These are phyloP conservation scores for Pichia insulana DNA, from an alignment of 805 yeast species.

Conservation along the genomic window DNA sequence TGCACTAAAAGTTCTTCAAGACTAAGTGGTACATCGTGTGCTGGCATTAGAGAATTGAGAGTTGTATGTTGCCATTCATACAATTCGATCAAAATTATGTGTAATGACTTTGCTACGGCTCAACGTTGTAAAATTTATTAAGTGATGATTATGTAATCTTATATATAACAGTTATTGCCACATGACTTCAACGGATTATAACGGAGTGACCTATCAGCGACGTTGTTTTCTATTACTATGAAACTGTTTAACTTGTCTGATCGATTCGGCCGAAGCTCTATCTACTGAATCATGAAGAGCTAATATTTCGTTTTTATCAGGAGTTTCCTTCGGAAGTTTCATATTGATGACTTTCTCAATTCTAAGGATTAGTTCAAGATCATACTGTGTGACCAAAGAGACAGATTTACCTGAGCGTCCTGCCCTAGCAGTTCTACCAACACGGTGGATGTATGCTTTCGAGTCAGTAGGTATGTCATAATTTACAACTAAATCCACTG, in stretches of 20 bases:
- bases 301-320: constrained; percentile 67
- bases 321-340: constrained; percentile 75
- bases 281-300: constrained; percentile 82
- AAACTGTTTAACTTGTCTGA: constrained; percentile 63
- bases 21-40: constrained; percentile 26
- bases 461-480: constrained; percentile 94
- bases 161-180: too few species aligned
- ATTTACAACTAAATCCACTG: constrained; percentile 82
- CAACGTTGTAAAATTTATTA: too few species aligned
- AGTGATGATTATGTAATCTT: too few species aligned
- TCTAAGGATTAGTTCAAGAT: constrained; percentile 76
- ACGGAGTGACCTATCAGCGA: too few species aligned
- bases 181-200: not conserved
- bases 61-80: not conserved
- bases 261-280: constrained; percentile 85
- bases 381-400: constrained; percentile 89
- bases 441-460: constrained; percentile 92
- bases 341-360: constrained; percentile 81
- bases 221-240: constrained; percentile 28
- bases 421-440: constrained; percentile 97
- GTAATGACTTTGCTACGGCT: too few species aligned
- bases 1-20: constrained; percentile 29
- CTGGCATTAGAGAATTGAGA: constrained; percentile 1
- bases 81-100: too few species aligned
- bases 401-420: constrained; percentile 84